Evolutionary conservation across 2,329 filamentous ascomycete species (phyloP), one percentile per base, ranked within the genome.

Genomic region (Stachybotrys elegans): DNA sequence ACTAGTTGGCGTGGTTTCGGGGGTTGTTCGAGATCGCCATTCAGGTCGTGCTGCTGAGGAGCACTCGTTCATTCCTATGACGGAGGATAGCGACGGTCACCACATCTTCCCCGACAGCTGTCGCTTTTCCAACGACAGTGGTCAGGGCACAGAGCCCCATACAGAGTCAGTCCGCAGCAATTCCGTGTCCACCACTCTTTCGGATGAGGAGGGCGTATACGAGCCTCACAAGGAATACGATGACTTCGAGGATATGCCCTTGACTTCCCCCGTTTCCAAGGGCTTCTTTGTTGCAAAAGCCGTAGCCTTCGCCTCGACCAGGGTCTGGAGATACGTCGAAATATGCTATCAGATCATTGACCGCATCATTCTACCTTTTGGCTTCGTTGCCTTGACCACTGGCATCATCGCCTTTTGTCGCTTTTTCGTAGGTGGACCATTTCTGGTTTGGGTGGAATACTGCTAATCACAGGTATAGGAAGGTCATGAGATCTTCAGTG

Each of bases 381-480:
- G 88, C 2, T 95, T 91, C 54, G 68, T 87, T 35, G 77, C 82
- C 1, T 65, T 95, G 14, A 70, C 78, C 17, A 86, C 82, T 4
- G 92, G 92, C 5, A 76, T 85, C 27, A 76, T 88, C 22, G 83
- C 88, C 0, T 91, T 86, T 57, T 87, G 82, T 21, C 87, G 91
- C 22, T 86, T 96, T 51, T 93, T 93, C 62, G 86, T 91, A 75
- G 77, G 86, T 59, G 9, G 7, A 17, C n/a, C 13, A 19, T 17
- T 5, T 17, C 9, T 34, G 14, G 31, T 9, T 16, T 17, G 31
- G 14, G 9, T 34, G 31, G 31, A 14, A 16, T 8, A 34, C 9
- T 52, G 42, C 51, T 29, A 31, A 29, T 22, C 16, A 17, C 19
- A 4, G 11, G 27, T n/a, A 17, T 51, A 90, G 85, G 83, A 85